Evolutionary conservation across 2,329 filamentous ascomycete genomes (phyloP).

Genomic region (Calonectria pseudoturangicola): DNA sequence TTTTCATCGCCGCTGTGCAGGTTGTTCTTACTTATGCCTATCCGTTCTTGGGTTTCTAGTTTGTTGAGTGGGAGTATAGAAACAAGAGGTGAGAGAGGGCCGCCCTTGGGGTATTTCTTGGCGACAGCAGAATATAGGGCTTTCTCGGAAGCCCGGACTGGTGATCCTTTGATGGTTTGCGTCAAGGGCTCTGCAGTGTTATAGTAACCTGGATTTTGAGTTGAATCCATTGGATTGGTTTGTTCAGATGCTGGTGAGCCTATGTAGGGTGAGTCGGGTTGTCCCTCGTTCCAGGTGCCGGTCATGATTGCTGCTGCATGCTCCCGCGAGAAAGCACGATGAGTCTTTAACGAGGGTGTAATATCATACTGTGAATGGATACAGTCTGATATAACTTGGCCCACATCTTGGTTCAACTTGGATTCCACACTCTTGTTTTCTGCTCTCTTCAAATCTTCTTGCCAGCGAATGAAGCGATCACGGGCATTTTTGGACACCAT

Average conservation of each 20-base stretch:
- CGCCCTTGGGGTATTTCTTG: conserved; percentile 35
- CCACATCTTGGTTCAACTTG: conserved; percentile 42
- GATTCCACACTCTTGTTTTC: conserved; percentile 65
- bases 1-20: conserved; percentile 25
- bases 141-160: conserved; percentile 35
- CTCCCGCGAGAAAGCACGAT: conserved; percentile 60
- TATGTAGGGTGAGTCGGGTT: conserved; percentile 73
- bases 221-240: conserved; percentile 28
- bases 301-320: conserved; percentile 73
- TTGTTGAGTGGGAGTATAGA: conserved; percentile 35
- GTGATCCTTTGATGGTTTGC: conserved; percentile 34
- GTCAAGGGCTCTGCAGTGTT: conserved; percentile 41
- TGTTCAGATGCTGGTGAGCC: conserved; percentile 54
- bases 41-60: conserved; percentile 31
- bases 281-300: conserved; percentile 78
- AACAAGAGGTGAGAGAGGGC: conserved; percentile 38
- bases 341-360: conserved; percentile 52
- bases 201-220: conserved; percentile 45
- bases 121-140: conserved; percentile 45
- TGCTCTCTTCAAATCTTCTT: conserved; percentile 80
- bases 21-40: conserved; percentile 31
- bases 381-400: conserved; percentile 46
- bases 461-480: conserved; percentile 88
- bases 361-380: conserved; percentile 60
- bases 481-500: conserved; percentile 87